phyloP scores from a whole-genome alignment of 139 green algal species.

The Tetraselmis chui region DNA sequence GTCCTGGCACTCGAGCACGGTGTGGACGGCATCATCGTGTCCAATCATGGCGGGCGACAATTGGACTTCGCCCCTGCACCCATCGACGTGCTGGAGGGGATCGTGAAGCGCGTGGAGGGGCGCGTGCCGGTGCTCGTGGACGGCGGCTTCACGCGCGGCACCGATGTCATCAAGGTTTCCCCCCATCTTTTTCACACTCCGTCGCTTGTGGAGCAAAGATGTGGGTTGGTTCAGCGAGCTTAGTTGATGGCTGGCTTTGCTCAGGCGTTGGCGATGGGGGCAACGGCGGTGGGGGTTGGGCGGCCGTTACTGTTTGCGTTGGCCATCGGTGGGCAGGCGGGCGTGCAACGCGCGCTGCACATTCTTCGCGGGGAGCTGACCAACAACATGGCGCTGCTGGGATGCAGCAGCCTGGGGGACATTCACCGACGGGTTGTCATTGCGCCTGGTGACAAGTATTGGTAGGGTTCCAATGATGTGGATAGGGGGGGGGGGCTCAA shows the following conservation, averaged over 20 bases:
- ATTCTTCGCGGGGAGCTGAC: constrained; percentile 50
- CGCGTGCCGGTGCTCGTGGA: constrained; percentile 75
- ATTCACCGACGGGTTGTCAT: constrained; percentile 11
- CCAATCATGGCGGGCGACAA: constrained; percentile 81
- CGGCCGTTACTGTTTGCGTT: constrained; percentile 86
- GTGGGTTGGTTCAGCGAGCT: too few species aligned
- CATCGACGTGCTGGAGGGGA: constrained; percentile 58
- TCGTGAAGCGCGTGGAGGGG: constrained; percentile 57
- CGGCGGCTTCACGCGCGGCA: constrained; percentile 81
- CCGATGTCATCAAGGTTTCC: constrained; percentile 82
- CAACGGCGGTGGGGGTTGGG: constrained; percentile 77
- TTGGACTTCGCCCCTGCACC: constrained; percentile 74
- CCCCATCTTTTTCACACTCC: neutral
- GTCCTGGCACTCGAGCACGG: constrained; percentile 51
- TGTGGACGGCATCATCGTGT: constrained; percentile 81
- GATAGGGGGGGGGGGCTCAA: too few species aligned
- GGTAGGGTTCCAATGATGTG: too few species aligned
- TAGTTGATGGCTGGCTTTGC: neutral
- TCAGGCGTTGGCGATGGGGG: constrained; percentile 79
- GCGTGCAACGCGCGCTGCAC: constrained; percentile 47
- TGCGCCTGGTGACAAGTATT: neutral
- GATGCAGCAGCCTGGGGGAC: constrained; percentile 34
- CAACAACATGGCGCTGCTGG: constrained; percentile 57
- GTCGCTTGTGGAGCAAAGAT: neutral
- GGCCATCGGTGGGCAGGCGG: constrained; percentile 61